A percentile compares a stretch with the other conserved stretches of the same genome.
Evolutionary conservation across 306 rosid genomes (phyloP).

Genomic region (Acacia confusa): DNA sequence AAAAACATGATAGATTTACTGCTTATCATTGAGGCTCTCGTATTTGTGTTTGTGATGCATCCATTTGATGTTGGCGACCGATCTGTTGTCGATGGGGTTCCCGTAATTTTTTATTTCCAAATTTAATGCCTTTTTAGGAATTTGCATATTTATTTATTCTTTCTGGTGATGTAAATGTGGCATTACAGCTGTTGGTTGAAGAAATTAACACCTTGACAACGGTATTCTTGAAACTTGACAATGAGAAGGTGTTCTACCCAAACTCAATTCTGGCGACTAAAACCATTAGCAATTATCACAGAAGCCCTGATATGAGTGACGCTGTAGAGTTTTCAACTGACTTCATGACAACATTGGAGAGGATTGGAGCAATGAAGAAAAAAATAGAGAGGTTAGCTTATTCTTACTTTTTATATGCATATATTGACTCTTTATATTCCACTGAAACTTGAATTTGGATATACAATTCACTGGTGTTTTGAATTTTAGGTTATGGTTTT

Average conservation of each 20-base stretch:
- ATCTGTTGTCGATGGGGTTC: slow-evolving; percentile 78
- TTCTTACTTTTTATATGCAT: slow-evolving; percentile 2
- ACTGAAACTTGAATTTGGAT: slow-evolving; percentile 9
- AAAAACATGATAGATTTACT: no score
- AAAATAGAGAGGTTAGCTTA: slow-evolving; percentile 54
- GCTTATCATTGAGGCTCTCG: slow-evolving; percentile 88
- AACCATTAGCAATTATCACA: slow-evolving; percentile 81
- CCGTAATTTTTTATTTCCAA: slow-evolving; percentile 47
- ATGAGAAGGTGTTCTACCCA: slow-evolving; percentile 89
- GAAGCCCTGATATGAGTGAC: slow-evolving; percentile 90
- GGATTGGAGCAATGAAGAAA: slow-evolving; percentile 66
- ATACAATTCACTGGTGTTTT: not conserved
- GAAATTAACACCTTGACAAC: slow-evolving; percentile 94
- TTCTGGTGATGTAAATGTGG: not conserved
- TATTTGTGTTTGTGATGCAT: slow-evolving; percentile 94
- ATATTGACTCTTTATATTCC: not conserved
- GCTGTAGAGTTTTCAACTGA: slow-evolving; percentile 60
- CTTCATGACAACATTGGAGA: slow-evolving; percentile 69
- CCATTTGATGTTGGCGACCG: slow-evolving; percentile 97
- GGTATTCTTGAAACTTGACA: slow-evolving; percentile 76
- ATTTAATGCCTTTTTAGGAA: slow-evolving; percentile 2
- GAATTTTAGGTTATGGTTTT: not conserved
- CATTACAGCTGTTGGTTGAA: slow-evolving; percentile 75
- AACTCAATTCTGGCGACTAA: slow-evolving; percentile 79
- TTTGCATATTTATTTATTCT: slow-evolving; percentile 27